phyloP scores from a whole-genome alignment of 306 rosid species.

The Acacia crassicarpa region DNA sequence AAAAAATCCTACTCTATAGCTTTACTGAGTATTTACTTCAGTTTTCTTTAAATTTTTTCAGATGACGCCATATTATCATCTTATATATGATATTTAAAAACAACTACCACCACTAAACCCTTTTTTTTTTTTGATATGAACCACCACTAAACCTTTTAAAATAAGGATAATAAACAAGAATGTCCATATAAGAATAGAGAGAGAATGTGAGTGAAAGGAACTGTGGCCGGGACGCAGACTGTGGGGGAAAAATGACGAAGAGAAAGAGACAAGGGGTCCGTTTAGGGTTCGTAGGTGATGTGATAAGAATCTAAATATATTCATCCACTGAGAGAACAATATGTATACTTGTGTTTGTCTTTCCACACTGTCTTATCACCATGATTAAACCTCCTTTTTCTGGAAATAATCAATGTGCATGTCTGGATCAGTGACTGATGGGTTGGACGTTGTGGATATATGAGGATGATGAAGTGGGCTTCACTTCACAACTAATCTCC shows the following conservation, averaged over 20 bases:
- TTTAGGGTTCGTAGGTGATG: constrained; percentile 9
- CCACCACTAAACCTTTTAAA: not conserved
- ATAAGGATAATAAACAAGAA: not conserved
- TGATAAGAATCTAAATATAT: constrained; percentile 9
- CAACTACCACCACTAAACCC: too few relatives aligned
- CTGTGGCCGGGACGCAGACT: not conserved
- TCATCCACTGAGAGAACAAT: not conserved
- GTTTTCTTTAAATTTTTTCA: too few relatives aligned
- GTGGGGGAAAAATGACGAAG: constrained; percentile 31
- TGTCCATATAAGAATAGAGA: not conserved
- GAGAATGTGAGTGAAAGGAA: not conserved
- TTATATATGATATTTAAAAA: too few relatives aligned
- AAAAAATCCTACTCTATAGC: too few relatives aligned
- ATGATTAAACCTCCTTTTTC: constrained; percentile 9
- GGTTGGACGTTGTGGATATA: not conserved
- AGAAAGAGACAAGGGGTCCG: constrained; percentile 33
- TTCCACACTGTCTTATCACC: not conserved
- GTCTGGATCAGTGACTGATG: not conserved
- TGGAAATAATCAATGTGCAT: not conserved
- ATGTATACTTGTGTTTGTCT: constrained; percentile 10
- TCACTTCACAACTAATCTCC: not conserved
- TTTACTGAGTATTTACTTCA: too few relatives aligned
- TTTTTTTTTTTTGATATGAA: too few relatives aligned
- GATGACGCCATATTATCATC: too few relatives aligned
- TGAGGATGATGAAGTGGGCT: not conserved